A percentile compares a stretch with the other conserved stretches of the same genome.
phyloP scores from a whole-genome alignment of 2,329 filamentous ascomycete genomes.

The Xylaria sp. region DNA sequence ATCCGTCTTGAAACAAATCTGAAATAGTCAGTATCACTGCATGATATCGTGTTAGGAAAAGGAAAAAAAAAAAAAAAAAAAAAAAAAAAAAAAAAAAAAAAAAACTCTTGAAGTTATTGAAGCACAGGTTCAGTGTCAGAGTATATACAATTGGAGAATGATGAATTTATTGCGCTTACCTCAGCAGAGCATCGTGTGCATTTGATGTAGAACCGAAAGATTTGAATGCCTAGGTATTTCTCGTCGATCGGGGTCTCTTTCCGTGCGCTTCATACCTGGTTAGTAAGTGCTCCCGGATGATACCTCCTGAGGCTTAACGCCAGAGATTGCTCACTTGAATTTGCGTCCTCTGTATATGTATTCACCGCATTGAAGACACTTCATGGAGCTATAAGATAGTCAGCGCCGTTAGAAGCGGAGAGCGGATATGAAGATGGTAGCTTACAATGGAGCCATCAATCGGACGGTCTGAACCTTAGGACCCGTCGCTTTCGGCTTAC shows the following conservation, averaged over 20 bases:
- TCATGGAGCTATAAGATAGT: constrained; percentile 44
- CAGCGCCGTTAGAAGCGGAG: not conserved
- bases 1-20: constrained; percentile 68
- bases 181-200: constrained; percentile 42
- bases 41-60: not conserved
- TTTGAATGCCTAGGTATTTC: constrained; percentile 87
- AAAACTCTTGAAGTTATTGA: not conserved
- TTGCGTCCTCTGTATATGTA: constrained; percentile 94
- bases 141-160: not conserved
- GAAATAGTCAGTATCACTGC: not conserved
- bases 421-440: not conserved
- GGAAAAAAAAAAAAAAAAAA: not conserved
- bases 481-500: constrained; percentile 75
- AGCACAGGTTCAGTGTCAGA: not conserved
- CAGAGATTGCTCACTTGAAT: constrained; percentile 70
- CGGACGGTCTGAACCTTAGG: constrained; percentile 87
- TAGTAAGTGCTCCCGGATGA: constrained; percentile 1
- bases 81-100: not conserved
- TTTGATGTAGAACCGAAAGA: constrained; percentile 89
- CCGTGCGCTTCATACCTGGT: constrained; percentile 60
- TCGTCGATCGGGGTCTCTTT: constrained; percentile 92
- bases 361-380: constrained; percentile 64
- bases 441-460: constrained; percentile 82
- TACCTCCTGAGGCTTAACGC: not conserved
- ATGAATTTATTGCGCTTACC: constrained; percentile 5